A percentile compares a stretch with the other conserved stretches of the same genome.
phyloP scores from a whole-genome alignment of 495 filamentous ascomycete species.

The Talaromyces wortmannii region DNA sequence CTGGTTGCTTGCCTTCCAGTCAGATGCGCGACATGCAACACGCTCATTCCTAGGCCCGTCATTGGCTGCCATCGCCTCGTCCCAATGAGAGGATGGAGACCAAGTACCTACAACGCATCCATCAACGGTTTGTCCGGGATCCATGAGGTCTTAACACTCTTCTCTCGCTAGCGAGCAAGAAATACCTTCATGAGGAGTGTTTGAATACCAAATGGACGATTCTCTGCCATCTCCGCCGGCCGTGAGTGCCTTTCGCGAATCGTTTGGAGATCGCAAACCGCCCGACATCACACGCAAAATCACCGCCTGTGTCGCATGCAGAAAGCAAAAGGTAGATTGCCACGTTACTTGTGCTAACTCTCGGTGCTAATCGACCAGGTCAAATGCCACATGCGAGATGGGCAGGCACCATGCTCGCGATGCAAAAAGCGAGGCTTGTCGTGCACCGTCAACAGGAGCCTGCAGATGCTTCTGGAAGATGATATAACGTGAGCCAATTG shows the following conservation, averaged over 20 bases:
- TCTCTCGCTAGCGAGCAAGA: background rate
- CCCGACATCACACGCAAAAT: slow-evolving; percentile 32
- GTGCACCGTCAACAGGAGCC: slow-evolving; percentile 26
- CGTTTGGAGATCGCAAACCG: slow-evolving; percentile 26
- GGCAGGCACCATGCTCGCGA: slow-evolving; percentile 20
- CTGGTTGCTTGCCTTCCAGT: no score
- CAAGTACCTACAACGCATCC: no score
- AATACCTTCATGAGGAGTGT: background rate
- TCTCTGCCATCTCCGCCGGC: slow-evolving; percentile 11
- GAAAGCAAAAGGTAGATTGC: slow-evolving; percentile 25
- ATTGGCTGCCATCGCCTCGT: background rate
- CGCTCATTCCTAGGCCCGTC: background rate
- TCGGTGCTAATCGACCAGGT: slow-evolving; percentile 13
- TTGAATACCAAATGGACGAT: slow-evolving; percentile 6
- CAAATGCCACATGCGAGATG: slow-evolving; percentile 36
- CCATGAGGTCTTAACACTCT: no score
- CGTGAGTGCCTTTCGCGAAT: slow-evolving; percentile 20
- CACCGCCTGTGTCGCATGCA: slow-evolving; percentile 32
- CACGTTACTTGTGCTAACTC: slow-evolving; percentile 3
- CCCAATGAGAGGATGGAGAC: no score
- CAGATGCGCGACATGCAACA: background rate
- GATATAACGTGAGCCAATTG: slow-evolving; percentile 19
- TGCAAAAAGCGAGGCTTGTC: slow-evolving; percentile 22
- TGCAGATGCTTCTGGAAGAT: slow-evolving; percentile 28
- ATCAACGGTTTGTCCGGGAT: no score